phyloP scores from a whole-genome alignment of 257 asterid genomes.

The Anisodus acutangulus region DNA sequence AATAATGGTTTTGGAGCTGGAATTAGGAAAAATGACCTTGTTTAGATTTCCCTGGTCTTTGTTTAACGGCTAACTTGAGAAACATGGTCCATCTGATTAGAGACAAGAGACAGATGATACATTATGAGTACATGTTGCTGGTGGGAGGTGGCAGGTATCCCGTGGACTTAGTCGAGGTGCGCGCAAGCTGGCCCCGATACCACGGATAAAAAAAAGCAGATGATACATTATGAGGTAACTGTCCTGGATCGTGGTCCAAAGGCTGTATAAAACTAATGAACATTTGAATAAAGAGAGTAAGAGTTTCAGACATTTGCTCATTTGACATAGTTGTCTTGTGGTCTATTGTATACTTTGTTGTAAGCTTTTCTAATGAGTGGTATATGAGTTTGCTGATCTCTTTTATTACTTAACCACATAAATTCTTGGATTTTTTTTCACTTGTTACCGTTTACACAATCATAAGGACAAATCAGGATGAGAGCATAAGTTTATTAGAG shows the following conservation, averaged over 20 bases:
- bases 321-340: not conserved
- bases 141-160: too few relatives aligned
- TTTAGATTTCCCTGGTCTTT: not conserved
- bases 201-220: not conserved
- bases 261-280: not conserved
- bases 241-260: not conserved
- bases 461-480: not conserved
- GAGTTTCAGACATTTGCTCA: not conserved
- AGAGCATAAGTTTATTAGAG: not conserved
- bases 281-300: slow-evolving; percentile 8
- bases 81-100: not conserved
- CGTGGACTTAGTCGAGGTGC: too few relatives aligned
- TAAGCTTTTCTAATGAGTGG: not conserved
- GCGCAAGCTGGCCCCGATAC: too few relatives aligned
- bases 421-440: slow-evolving; percentile 3
- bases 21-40: not conserved
- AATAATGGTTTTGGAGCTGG: not conserved
- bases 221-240: not conserved
- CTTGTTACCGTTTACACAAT: not conserved
- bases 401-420: not conserved
- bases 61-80: slow-evolving; percentile 23
- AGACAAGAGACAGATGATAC: not conserved
- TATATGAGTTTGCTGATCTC: not conserved
- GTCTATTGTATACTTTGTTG: not conserved
- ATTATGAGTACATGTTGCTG: too few relatives aligned